Base-by-base conservation (phyloP, 192 early-diverging fungal species). In the Jimgerdemannia flammicorona region DNA sequence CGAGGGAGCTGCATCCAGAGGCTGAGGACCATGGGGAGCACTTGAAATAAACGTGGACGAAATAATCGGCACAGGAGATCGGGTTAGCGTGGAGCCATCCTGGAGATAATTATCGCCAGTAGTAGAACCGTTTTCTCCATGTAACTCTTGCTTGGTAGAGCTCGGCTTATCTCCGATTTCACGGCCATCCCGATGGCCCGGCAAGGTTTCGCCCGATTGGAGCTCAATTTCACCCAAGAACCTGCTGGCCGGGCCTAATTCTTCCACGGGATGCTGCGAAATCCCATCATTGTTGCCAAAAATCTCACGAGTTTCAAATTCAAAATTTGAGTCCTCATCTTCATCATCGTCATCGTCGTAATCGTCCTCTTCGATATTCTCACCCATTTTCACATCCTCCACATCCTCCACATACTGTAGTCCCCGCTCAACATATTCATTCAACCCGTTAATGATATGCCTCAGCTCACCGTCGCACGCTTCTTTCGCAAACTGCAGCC, bases 341-440 rank as follows among this genome's bases (percentile, higher is more conserved):
- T 77, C 49, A 18, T 73, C 64, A 65, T 68, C 68, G 64, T 83
- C 71, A 71, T 77, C 72, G 41, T 71, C 73, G 20, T 44, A 75
- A 40, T 75, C 83, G 14, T 74, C 73, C 20, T 70, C 64, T 43
- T 79, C 71, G 3, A 42, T 59, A 4, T 75, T 67, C 1, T 74
- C 79, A 4, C 77, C 68, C 29, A 77, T 76, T 3, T 71, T 20
- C 4, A 76, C 73, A 70, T 82, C 74, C 66, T 82, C 74, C 9
- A 70, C 75, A 18, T 83, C 80, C 63, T 84, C 83, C 6, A 83
- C 86, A 59, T 88, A 84, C 40, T 81, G 80, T 10, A 85, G 78
- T 10, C 84, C 82, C 40, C 79, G 82, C 70, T 95, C 92, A 8
- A 93, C 93, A 64, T 86, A 88, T 59, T 89, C 87, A 72, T 88